Conservation (phyloP, 1,284 basidiomycete species). For the Ustilago shanxiensis region DNA sequence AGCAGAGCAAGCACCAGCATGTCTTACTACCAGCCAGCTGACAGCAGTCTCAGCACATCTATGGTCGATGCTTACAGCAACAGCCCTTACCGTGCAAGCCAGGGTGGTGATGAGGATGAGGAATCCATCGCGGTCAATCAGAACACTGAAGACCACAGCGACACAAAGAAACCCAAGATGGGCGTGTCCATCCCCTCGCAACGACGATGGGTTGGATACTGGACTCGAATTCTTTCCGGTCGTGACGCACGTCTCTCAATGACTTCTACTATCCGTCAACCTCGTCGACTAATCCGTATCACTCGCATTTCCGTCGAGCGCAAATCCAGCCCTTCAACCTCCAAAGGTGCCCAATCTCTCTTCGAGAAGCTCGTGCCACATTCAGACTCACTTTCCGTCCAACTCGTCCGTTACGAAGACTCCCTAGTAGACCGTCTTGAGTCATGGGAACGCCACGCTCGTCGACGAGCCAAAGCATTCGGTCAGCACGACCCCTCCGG, state of each 20-base stretch:
- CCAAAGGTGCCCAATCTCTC: slow-evolving; percentile 3
- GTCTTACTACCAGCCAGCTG: slow-evolving; percentile 3
- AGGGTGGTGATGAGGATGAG: slow-evolving; percentile 9
- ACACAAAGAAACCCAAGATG: slow-evolving; percentile 40
- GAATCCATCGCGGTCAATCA: slow-evolving; percentile 38
- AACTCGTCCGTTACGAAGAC: slow-evolving; percentile 54
- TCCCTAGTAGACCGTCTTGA: slow-evolving; percentile 52
- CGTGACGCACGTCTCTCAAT: slow-evolving; percentile 47
- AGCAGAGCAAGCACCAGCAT: slow-evolving; percentile 25
- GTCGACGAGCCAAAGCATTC: slow-evolving; percentile 51
- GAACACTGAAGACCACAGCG: slow-evolving; percentile 44
- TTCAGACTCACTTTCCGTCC: slow-evolving; percentile 49
- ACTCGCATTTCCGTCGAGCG: slow-evolving; percentile 50
- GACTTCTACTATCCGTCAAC: slow-evolving; percentile 27
- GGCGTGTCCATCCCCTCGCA: slow-evolving; percentile 61
- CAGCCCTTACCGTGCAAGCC: background rate
- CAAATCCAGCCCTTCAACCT: background rate
- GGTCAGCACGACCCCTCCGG: slow-evolving; percentile 52
- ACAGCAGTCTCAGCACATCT: slow-evolving; percentile 1
- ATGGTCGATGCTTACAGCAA: slow-evolving; percentile 5
- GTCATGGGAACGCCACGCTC: slow-evolving; percentile 55
- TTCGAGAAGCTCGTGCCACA: slow-evolving; percentile 43
- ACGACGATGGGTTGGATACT: slow-evolving; percentile 60
- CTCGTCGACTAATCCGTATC: slow-evolving; percentile 49
- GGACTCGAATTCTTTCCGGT: slow-evolving; percentile 54